phyloP scores from a whole-genome alignment of 495 filamentous ascomycete genomes.

The Penicillium diatomitis region DNA sequence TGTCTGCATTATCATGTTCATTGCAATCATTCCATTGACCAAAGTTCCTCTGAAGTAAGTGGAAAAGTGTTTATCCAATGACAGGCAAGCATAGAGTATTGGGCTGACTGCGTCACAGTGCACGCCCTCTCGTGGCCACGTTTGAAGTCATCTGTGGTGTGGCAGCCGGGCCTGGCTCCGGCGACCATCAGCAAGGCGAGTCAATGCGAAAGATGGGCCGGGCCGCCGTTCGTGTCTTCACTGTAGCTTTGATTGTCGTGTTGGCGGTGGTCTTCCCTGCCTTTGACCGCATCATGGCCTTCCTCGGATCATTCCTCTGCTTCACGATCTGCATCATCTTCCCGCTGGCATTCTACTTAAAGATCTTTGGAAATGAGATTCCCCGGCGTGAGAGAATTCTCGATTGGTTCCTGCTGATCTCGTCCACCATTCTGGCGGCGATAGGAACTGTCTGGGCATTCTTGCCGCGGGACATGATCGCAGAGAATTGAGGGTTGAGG shows the following conservation, averaged over 20 bases:
- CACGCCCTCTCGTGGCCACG: constrained; percentile 78
- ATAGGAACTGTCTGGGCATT: constrained; percentile 84
- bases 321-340: constrained; percentile 92
- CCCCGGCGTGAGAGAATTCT: constrained; percentile 51
- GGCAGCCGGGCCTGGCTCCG: constrained; percentile 25
- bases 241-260: constrained; percentile 50
- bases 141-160: constrained; percentile 73
- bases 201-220: constrained; percentile 49
- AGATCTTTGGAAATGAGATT: constrained; percentile 81
- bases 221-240: constrained; percentile 49
- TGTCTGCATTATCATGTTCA: constrained; percentile 70
- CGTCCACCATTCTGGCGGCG: constrained; percentile 58
- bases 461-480: constrained; percentile 57
- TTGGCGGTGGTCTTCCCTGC: constrained; percentile 74
- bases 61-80: too few species aligned
- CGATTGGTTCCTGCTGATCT: constrained; percentile 59
- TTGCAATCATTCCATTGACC: constrained; percentile 87
- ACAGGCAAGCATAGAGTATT: too few species aligned
- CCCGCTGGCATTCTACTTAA: constrained; percentile 83
- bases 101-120: constrained; percentile 26
- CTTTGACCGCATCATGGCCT: constrained; percentile 91
- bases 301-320: constrained; percentile 83
- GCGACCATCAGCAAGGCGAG: constrained; percentile 38
- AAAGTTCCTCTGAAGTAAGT: constrained; percentile 84
- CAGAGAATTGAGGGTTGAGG: not conserved